Evolutionary conservation across 345 rosid genomes (phyloP).

Genomic region (Eucalyptus polybractea): DNA sequence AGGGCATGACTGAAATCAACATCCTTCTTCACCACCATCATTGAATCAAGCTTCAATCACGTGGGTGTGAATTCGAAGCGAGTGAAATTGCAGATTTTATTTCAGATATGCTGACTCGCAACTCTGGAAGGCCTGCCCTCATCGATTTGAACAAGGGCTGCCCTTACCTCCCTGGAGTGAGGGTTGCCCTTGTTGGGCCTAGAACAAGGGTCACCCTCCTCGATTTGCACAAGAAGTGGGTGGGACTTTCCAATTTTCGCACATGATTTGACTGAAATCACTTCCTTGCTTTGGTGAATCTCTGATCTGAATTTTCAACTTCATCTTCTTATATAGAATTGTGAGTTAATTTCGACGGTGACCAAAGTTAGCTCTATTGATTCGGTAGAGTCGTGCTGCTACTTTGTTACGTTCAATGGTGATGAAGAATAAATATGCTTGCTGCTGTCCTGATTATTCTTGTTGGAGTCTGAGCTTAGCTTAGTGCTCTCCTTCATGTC

Average conservation of each 20-base stretch:
- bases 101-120: neutral
- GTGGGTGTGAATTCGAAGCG: fast-evolving
- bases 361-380: neutral
- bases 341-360: neutral
- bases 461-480: neutral
- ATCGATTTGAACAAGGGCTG: too few relatives aligned
- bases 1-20: neutral
- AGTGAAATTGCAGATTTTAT: neutral
- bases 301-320: neutral
- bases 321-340: neutral
- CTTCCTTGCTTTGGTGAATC: neutral
- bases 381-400: neutral
- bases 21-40: neutral
- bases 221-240: neutral
- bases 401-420: neutral
- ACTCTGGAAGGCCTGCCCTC: neutral
- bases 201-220: neutral
- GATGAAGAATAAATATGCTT: neutral
- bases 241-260: neutral
- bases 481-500: neutral
- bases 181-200: neutral
- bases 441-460: neutral
- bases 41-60: neutral
- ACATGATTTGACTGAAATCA: neutral
- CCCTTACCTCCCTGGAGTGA: neutral